phyloP scores from a whole-genome alignment of 805 yeast genomes.

The Grigorovia jiainica region DNA sequence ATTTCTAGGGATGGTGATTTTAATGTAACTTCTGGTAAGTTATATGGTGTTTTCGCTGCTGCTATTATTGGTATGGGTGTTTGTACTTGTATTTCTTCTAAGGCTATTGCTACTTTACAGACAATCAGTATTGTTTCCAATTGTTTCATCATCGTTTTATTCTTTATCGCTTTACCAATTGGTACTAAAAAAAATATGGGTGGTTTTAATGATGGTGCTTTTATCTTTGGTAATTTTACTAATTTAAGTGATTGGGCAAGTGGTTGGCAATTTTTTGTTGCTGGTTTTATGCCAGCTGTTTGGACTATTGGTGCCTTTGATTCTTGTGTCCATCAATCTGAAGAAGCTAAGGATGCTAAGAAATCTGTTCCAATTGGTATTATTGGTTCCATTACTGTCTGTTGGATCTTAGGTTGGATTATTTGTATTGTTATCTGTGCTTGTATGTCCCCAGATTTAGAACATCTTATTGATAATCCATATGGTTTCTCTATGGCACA shows the following conservation, averaged over 20 bases:
- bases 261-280: conserved; percentile 47
- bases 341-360: too few species aligned
- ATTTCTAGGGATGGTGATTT: conserved; percentile 46
- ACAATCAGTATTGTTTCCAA: conserved; percentile 48
- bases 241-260: conserved; percentile 46
- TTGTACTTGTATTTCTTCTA: conserved; percentile 48
- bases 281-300: conserved; percentile 55
- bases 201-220: conserved; percentile 39
- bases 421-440: conserved; percentile 46
- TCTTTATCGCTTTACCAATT: conserved; percentile 55
- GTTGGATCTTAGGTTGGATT: conserved; percentile 50
- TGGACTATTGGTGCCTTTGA: too few species aligned
- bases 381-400: conserved; percentile 43
- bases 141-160: conserved; percentile 40
- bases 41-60: conserved; percentile 60
- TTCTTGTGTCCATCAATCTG: too few species aligned
- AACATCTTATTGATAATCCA: conserved; percentile 31
- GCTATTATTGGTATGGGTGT: conserved; percentile 43
- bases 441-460: conserved; percentile 39
- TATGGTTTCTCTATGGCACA: conserved; percentile 59
- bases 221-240: conserved; percentile 44
- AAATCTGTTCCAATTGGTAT: conserved; percentile 58
- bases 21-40: conserved; percentile 41
- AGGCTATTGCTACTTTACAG: conserved; percentile 48
- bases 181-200: too few species aligned